Conservation (phyloP, 177 flowering plant species). For the Vitis hybrid region DNA sequence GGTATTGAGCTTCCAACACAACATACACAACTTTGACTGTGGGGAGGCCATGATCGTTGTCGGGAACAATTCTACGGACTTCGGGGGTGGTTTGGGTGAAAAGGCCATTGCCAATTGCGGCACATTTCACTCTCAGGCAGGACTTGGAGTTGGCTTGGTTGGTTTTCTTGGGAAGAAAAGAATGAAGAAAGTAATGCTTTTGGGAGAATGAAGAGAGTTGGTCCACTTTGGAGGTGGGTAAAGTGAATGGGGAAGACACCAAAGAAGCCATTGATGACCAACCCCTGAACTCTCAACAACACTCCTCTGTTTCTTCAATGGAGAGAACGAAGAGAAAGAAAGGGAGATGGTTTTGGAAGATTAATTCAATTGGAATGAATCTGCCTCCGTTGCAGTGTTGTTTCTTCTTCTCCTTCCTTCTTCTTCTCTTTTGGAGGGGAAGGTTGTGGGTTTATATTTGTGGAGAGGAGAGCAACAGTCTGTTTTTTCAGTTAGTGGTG, state of each 20-base stretch:
- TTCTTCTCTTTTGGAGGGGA: constrained; percentile 13
- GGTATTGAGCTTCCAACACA: constrained; percentile 96
- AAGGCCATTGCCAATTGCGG: constrained; percentile 81
- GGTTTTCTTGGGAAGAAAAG: constrained; percentile 64
- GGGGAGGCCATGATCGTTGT: constrained; percentile 48
- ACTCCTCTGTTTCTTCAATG: constrained; percentile 5
- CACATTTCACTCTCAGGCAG: constrained; percentile 55
- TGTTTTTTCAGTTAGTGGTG: constrained; percentile 53
- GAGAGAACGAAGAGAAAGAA: constrained; percentile 3
- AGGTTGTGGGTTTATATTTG: constrained; percentile 22
- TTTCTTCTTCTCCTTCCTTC: constrained; percentile 2
- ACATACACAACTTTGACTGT: constrained; percentile 92
- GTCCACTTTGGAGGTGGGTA: constrained; percentile 49
- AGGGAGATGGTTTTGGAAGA: constrained; percentile 7
- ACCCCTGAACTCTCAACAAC: neutral
- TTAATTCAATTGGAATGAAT: neutral
- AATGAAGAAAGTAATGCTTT: constrained; percentile 72
- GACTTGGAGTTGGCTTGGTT: constrained; percentile 24
- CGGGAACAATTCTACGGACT: constrained; percentile 85
- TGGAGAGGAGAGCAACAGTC: constrained; percentile 31
- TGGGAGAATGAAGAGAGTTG: constrained; percentile 65
- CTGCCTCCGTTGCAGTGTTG: neutral
- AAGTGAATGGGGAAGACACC: constrained; percentile 68
- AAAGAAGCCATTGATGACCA: constrained; percentile 66
- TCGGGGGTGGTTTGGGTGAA: constrained; percentile 94